These are phyloP conservation scores for Sugiyamaella chiloensis DNA, from an alignment of 805 yeast genomes.

Conservation along the genomic window DNA sequence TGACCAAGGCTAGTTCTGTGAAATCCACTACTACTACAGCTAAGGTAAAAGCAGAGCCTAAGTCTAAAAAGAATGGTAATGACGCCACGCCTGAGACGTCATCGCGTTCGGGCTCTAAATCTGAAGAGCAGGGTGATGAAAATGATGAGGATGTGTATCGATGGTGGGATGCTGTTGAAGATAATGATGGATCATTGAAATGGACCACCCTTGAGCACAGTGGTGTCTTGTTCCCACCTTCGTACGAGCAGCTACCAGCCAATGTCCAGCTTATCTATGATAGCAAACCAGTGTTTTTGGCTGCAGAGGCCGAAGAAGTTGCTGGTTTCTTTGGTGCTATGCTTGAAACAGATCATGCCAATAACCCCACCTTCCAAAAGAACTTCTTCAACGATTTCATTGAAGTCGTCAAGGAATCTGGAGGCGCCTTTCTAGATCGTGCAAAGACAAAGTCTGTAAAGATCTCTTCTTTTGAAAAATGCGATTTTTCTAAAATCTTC, in stretches of 20 bases:
- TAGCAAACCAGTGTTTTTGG: slow-evolving; percentile 70
- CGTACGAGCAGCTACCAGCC: slow-evolving; percentile 79
- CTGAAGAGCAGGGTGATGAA: slow-evolving; percentile 29
- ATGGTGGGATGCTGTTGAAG: slow-evolving; percentile 71
- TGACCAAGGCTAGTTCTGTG: slow-evolving; percentile 12
- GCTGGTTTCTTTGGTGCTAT: slow-evolving; percentile 94
- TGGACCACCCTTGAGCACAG: slow-evolving; percentile 86
- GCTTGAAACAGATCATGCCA: slow-evolving; percentile 77
- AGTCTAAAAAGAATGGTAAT: slow-evolving; percentile 7
- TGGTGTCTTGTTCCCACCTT: slow-evolving; percentile 94
- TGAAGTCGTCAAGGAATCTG: slow-evolving; percentile 62
- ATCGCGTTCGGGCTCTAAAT: background rate
- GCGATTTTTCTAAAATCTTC: slow-evolving; percentile 76
- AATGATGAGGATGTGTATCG: slow-evolving; percentile 68
- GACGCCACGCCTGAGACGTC: background rate
- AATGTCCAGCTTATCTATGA: slow-evolving; percentile 73
- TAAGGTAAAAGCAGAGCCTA: slow-evolving; percentile 1
- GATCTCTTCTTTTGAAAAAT: slow-evolving; percentile 57
- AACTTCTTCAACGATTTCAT: slow-evolving; percentile 82
- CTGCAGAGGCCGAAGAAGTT: slow-evolving; percentile 87
- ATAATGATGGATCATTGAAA: slow-evolving; percentile 68
- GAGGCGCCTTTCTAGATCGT: slow-evolving; percentile 51
- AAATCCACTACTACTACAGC: slow-evolving; percentile 5
- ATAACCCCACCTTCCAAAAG: slow-evolving; percentile 78
- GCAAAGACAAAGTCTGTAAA: slow-evolving; percentile 33